Evolutionary conservation across 768 basidiomycete genomes (phyloP).

Genomic region (Hericium alpestre): DNA sequence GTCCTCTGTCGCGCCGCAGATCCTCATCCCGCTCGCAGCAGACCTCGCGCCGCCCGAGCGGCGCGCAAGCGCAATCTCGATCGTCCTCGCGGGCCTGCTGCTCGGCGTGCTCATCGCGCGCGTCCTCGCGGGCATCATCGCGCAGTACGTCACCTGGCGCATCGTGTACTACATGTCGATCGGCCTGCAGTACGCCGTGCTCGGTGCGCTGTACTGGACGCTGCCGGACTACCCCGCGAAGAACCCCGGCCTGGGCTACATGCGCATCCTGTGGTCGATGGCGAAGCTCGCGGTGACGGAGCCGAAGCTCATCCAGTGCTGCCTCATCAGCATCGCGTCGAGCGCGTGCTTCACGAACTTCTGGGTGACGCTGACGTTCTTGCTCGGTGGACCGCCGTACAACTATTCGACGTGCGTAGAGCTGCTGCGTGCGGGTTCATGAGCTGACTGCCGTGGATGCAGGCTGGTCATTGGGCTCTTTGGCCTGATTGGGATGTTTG

Average conservation of each 20-base stretch:
- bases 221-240: conserved; percentile 8
- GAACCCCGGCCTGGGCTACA: conserved; percentile 2
- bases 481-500: conserved; percentile 30
- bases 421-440: neutral
- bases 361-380: conserved; percentile 61
- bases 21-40: conserved; percentile 65
- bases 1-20: conserved; percentile 60
- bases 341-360: conserved; percentile 43
- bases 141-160: conserved; percentile 30
- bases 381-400: conserved; percentile 68
- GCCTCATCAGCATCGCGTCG: conserved; percentile 47
- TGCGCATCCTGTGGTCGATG: conserved; percentile 65
- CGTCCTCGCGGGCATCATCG: conserved; percentile 37
- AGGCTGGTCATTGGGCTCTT: conserved; percentile 31
- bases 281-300: conserved; percentile 66
- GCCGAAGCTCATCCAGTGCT: conserved; percentile 62
- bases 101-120: conserved; percentile 68
- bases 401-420: conserved; percentile 55
- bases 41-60: conserved; percentile 71
- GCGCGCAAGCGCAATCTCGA: conserved; percentile 67
- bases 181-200: conserved; percentile 15
- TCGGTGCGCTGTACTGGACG: conserved; percentile 3
- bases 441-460: neutral
- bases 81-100: conserved; percentile 56
- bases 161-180: conserved; percentile 32